Base-by-base conservation (phyloP, 257 asterid species). In the Solanum etuberosum region DNA sequence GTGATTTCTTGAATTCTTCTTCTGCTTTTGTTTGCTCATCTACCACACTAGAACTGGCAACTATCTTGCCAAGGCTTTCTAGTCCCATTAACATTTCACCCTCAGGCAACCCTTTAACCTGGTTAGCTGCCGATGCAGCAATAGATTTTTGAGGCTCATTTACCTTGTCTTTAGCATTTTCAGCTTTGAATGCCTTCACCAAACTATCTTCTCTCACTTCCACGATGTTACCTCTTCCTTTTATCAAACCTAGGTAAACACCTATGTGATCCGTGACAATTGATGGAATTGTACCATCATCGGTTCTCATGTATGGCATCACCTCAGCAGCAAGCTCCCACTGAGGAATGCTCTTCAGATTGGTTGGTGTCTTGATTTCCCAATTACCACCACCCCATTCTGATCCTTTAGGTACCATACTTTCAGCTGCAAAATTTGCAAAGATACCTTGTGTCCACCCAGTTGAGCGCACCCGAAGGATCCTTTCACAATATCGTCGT, bases 321-420 rank as follows among this genome's bases (percentile, higher is more conserved):
- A 97, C 99, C 92, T 97, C 99, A 89, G 99, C 98, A 89, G 99
- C 99, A 87, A 97, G 92, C 74, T 94, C 98, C 99, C 99, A 97
- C 90, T 96, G 99, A 84, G 99, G 99, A 90, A 97, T 96, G 93
- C 93, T 94, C 94, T 96, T 97, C 93, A 97, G 90, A 92, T 93
- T 95, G 42, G 91, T 91, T 73, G 99, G 98, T 8, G 99, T 97
- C 89, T 97, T 97, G 68, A 97, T 95, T 88, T 97, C 99, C 99
- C 99, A 97, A 93, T 97, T 97, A 83, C 99, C 99, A 87, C 99
- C 99, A 61, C 99, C 99, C 99, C 99, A 97, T 92, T 97, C 99
- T 88, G 95, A 93, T 16, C 98, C 99, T 93, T 97, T 97, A 84
- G 99, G 99, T 82, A 97, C 99, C 99, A 96, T 97, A 92, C 99